A percentile compares a stretch with the other conserved stretches of the same genome.
Evolutionary conservation across 2,329 filamentous ascomycete species (phyloP).

Genomic region (Fusarium kyushuense): DNA sequence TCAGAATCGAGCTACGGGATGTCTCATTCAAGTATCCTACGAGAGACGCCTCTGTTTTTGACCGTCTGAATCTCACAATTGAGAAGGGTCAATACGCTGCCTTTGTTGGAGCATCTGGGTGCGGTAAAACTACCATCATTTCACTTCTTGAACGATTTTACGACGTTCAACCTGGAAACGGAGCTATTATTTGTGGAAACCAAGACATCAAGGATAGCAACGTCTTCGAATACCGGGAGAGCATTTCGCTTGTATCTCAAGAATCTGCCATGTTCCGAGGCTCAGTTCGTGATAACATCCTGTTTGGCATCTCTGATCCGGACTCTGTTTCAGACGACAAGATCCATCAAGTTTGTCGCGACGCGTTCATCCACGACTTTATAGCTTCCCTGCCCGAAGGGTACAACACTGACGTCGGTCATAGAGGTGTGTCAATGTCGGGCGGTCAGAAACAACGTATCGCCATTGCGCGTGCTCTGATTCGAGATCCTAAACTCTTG

Average conservation of each 20-base stretch:
- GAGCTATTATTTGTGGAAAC: constrained; percentile 73
- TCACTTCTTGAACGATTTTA: constrained; percentile 77
- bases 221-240: constrained; percentile 70
- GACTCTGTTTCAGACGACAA: constrained; percentile 63
- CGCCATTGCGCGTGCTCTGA: constrained; percentile 75
- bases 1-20: constrained; percentile 67
- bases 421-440: constrained; percentile 73
- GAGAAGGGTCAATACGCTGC: constrained; percentile 77
- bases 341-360: constrained; percentile 67
- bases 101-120: constrained; percentile 76
- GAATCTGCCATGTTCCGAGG: constrained; percentile 79
- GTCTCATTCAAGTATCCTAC: constrained; percentile 72
- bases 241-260: constrained; percentile 78
- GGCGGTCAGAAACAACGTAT: constrained; percentile 79
- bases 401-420: constrained; percentile 75
- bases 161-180: constrained; percentile 64
- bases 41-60: constrained; percentile 67
- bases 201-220: constrained; percentile 69
- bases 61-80: constrained; percentile 71
- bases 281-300: constrained; percentile 77
- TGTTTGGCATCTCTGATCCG: constrained; percentile 69
- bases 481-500: constrained; percentile 72
- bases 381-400: constrained; percentile 74
- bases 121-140: constrained; percentile 79
- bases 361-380: constrained; percentile 78